A percentile compares a stretch with the other conserved stretches of the same genome.
Evolutionary conservation across 768 basidiomycete species (phyloP).

Genomic region (Suillus ampliporus): DNA sequence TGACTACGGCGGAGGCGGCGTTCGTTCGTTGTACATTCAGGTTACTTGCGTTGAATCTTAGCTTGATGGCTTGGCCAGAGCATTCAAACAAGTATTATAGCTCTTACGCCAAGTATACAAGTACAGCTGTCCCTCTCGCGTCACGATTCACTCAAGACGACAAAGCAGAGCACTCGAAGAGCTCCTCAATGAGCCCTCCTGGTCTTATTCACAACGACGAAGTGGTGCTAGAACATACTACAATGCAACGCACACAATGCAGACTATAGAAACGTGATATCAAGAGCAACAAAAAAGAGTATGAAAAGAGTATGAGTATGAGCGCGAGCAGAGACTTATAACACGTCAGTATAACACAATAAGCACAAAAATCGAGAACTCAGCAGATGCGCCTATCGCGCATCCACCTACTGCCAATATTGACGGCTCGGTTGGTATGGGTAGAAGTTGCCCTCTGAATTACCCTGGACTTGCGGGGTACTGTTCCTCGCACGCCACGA

Average conservation of each 20-base stretch:
- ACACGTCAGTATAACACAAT: slow-evolving; percentile 3
- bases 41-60: too few species aligned
- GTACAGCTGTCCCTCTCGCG: too few species aligned
- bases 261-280: slow-evolving; percentile 20
- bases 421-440: slow-evolving; percentile 72
- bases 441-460: slow-evolving; percentile 71
- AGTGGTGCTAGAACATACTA: slow-evolving; percentile 2
- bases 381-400: slow-evolving; percentile 12
- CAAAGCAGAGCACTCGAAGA: background rate
- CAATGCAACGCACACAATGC: slow-evolving; percentile 6
- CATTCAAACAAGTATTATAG: too few species aligned
- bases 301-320: slow-evolving; percentile 17
- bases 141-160: background rate
- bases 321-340: background rate
- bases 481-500: slow-evolving; percentile 51
- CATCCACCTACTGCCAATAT: slow-evolving; percentile 48
- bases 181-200: background rate
- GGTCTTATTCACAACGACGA: slow-evolving; percentile 1
- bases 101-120: too few species aligned
- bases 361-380: slow-evolving; percentile 15
- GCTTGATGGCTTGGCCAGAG: too few species aligned
- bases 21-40: too few species aligned
- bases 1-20: too few species aligned
- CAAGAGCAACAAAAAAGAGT: slow-evolving; percentile 18
- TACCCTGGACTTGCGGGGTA: slow-evolving; percentile 40